Evolutionary conservation across 805 yeast genomes (phyloP).

Genomic region (Ogataea pini): DNA sequence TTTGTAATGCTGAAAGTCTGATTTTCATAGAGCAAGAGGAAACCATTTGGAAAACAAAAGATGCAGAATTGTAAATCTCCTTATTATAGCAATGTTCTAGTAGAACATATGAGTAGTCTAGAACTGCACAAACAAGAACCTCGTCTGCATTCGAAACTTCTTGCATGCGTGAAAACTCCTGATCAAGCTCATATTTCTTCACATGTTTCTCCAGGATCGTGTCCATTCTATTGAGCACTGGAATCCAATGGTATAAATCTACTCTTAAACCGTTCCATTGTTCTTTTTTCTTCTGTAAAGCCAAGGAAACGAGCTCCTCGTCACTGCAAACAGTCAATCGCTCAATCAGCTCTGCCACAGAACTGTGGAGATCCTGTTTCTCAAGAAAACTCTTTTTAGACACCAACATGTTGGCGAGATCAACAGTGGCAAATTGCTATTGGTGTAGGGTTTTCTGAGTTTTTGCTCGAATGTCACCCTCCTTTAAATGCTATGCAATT

Average conservation of each 20-base stretch:
- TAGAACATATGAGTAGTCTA: constrained; percentile 61
- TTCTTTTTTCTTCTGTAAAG: constrained; percentile 22
- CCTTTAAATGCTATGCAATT: neutral
- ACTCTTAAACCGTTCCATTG: constrained; percentile 38
- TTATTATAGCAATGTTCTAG: constrained; percentile 71
- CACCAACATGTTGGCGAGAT: constrained; percentile 17
- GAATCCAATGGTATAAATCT: constrained; percentile 73
- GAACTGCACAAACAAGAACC: constrained; percentile 47
- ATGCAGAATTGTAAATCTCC: constrained; percentile 65
- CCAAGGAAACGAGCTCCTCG: constrained; percentile 24
- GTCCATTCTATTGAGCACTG: constrained; percentile 75
- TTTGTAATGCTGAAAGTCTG: constrained; percentile 56
- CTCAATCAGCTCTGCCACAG: constrained; percentile 20
- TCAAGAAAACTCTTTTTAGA: constrained; percentile 19
- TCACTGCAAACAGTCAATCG: constrained; percentile 19
- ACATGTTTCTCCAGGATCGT: constrained; percentile 56
- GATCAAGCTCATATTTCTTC: constrained; percentile 51
- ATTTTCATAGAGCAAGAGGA: constrained; percentile 61
- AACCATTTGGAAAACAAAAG: constrained; percentile 57
- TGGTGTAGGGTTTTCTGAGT: neutral
- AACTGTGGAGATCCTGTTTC: constrained; percentile 22
- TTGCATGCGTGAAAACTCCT: constrained; percentile 47
- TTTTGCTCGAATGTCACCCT: neutral
- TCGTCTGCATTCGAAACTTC: constrained; percentile 50
- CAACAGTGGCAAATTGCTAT: constrained; percentile 6